Evolutionary conservation across 2,329 filamentous ascomycete genomes (phyloP).

Genomic region (Phaeoacremonium minimum): DNA sequence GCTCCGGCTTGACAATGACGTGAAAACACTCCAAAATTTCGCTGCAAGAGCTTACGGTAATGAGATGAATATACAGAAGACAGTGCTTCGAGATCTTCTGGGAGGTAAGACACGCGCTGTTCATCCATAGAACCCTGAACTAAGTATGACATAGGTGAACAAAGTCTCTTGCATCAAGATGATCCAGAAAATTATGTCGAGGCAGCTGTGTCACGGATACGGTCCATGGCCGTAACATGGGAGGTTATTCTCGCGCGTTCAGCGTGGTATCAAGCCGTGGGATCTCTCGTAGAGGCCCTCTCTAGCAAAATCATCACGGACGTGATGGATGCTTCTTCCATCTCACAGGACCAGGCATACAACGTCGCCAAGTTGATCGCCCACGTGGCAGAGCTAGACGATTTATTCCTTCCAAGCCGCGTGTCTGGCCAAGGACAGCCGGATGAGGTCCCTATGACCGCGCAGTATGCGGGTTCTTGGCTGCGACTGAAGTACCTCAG

Average conservation of each 20-base stretch:
- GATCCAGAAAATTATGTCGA: slow-evolving; percentile 49
- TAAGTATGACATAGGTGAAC: slow-evolving; percentile 45
- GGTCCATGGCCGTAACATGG: slow-evolving; percentile 52
- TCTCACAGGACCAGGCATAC: slow-evolving; percentile 62
- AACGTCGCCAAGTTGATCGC: slow-evolving; percentile 55
- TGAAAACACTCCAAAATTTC: slow-evolving; percentile 55
- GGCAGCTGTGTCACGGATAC: slow-evolving; percentile 46
- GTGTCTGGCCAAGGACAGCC: slow-evolving; percentile 18
- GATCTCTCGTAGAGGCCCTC: slow-evolving; percentile 54
- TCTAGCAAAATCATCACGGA: slow-evolving; percentile 57
- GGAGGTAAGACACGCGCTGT: too few relatives aligned
- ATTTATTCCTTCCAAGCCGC: slow-evolving; percentile 50
- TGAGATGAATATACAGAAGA: slow-evolving; percentile 58
- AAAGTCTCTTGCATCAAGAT: slow-evolving; percentile 56
- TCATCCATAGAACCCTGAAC: too few relatives aligned
- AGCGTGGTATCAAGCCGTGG: slow-evolving; percentile 59
- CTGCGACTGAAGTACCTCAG: slow-evolving; percentile 60
- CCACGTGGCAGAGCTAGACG: slow-evolving; percentile 53
- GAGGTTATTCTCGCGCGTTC: slow-evolving; percentile 53
- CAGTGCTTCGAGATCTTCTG: slow-evolving; percentile 56
- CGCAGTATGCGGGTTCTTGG: slow-evolving; percentile 59
- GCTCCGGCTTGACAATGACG: slow-evolving; percentile 56
- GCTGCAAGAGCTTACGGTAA: slow-evolving; percentile 58
- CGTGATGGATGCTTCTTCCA: slow-evolving; percentile 56
- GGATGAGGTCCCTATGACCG: slow-evolving; percentile 47